These are phyloP conservation scores for Nakaseomyces uthaithaninus DNA, from an alignment of 1,139 yeast species.

Conservation along the genomic window DNA sequence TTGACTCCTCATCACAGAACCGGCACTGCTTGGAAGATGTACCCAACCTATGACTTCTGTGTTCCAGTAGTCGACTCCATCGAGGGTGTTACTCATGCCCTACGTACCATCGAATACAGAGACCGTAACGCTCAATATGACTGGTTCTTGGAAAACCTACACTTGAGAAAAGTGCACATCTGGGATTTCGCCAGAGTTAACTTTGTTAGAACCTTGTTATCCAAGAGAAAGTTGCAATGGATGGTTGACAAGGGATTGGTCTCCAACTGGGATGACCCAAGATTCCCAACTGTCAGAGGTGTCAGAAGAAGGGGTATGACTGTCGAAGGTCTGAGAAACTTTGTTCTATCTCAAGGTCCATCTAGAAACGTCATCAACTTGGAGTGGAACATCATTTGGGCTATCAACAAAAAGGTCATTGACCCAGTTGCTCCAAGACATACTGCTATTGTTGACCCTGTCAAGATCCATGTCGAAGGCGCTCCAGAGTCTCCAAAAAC, in stretches of 20 bases:
- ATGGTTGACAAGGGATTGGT: constrained; percentile 86
- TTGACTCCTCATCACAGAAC: constrained; percentile 96
- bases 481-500: constrained; percentile 56
- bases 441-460: constrained; percentile 69
- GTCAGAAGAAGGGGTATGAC: constrained; percentile 99
- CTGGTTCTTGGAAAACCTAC: constrained; percentile 79
- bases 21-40: constrained; percentile 83
- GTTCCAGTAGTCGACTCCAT: constrained; percentile 89
- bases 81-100: constrained; percentile 95
- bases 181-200: constrained; percentile 98
- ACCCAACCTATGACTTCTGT: constrained; percentile 98
- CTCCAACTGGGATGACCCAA: constrained; percentile 93
- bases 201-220: constrained; percentile 85
- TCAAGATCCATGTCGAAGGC: constrained; percentile 52
- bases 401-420: constrained; percentile 88
- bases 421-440: constrained; percentile 96
- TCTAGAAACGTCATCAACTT: constrained; percentile 90
- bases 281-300: constrained; percentile 98
- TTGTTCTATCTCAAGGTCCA: constrained; percentile 92
- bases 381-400: constrained; percentile 97
- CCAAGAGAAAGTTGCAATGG: constrained; percentile 98
- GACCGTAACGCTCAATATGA: constrained; percentile 97
- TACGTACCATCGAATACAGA: constrained; percentile 95
- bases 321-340: constrained; percentile 89
- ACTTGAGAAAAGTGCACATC: constrained; percentile 81